phyloP scores from a whole-genome alignment of 768 basidiomycete genomes.

The Boletus tylopilopsis region DNA sequence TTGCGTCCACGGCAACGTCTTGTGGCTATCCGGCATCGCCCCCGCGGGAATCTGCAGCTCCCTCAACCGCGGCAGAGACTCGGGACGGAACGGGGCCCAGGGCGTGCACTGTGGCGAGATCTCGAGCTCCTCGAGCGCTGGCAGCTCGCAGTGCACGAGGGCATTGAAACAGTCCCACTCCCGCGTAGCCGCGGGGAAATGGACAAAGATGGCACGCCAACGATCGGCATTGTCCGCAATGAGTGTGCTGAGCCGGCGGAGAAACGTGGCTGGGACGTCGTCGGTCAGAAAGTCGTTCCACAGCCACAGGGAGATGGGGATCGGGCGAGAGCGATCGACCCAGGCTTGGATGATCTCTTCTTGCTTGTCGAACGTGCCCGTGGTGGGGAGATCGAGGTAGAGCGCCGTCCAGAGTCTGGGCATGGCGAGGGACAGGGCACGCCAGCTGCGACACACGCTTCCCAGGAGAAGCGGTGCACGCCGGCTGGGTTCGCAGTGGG shows the following conservation, averaged over 20 bases:
- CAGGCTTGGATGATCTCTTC: constrained; percentile 25
- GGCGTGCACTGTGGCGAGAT: constrained; percentile 31
- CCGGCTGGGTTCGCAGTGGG: constrained; percentile 29
- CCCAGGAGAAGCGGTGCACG: constrained; percentile 29
- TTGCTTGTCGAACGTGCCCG: constrained; percentile 19
- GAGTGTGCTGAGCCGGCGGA: constrained; percentile 19
- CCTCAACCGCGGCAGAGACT: constrained; percentile 19
- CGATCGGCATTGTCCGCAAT: constrained; percentile 24
- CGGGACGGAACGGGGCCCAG: constrained; percentile 30
- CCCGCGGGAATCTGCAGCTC: constrained; percentile 31
- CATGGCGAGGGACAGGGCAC: constrained; percentile 24
- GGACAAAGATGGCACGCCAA: constrained; percentile 31
- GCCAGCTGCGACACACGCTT: constrained; percentile 29
- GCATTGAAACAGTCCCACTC: constrained; percentile 28
- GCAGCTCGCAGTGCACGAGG: constrained; percentile 22
- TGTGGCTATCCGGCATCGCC: constrained; percentile 30
- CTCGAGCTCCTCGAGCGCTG: constrained; percentile 30
- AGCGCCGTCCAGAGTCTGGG: constrained; percentile 31
- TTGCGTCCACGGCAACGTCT: constrained; percentile 31
- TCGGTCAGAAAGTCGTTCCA: constrained; percentile 33
- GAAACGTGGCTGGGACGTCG: constrained; percentile 26
- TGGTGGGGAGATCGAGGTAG: constrained; percentile 29
- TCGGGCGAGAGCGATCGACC: constrained; percentile 26
- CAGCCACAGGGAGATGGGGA: constrained; percentile 26
- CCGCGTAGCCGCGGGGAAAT: constrained; percentile 26